Base-by-base conservation (phyloP, 2,329 filamentous ascomycete species). In the Massarina eburnea region DNA sequence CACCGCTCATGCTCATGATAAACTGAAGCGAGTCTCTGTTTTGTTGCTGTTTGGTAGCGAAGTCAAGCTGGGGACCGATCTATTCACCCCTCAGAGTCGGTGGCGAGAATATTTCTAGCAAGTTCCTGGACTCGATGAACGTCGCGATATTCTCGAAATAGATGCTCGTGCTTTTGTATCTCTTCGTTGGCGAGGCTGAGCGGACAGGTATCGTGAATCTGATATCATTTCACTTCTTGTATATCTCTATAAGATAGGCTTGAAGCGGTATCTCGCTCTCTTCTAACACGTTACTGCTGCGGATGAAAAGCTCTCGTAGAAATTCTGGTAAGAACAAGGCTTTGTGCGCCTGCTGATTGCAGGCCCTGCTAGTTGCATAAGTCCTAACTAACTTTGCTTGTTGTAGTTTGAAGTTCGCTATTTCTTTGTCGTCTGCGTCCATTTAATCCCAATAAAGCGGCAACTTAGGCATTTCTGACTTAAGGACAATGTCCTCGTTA, bases 1-100 rank as follows among this genome's bases (percentile, higher is more conserved):
- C 45, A 10, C 10, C 33, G 14, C 52, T 48, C 30, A 41, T 52
- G 21, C 35, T 22, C 46, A 59, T 49, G 17, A 54, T 18, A 18
- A 52, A 37, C 37, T 52, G 37, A 8, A 59, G 34, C 19, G 71
- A 38, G 24, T 61, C 54, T 29, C 49, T 40, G 45, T 67, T 70
- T 41, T 58, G 52, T 22, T 44, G 40, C 47, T 53, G 49, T 19
- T 35, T 40, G 20, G 18, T 44, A 15, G 29, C 45, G 27, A 63
- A 54, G 51, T 71, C 64, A 27, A 67, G 7, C 22, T 60, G 47
- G 12, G 66, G 70, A 6, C 59, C 34, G 14, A 71, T 54, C 66
- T 67, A 73, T 9, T n/a, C n/a, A n/a, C n/a, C 67, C 67, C 37
- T 72, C 68, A 0, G 55, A 54, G 55, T 72, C 69, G 0, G 67